Evolutionary conservation across 2,329 filamentous ascomycete species (phyloP), one percentile per base, ranked within the genome.

Genomic region (Tolypocladium nubicola): DNA sequence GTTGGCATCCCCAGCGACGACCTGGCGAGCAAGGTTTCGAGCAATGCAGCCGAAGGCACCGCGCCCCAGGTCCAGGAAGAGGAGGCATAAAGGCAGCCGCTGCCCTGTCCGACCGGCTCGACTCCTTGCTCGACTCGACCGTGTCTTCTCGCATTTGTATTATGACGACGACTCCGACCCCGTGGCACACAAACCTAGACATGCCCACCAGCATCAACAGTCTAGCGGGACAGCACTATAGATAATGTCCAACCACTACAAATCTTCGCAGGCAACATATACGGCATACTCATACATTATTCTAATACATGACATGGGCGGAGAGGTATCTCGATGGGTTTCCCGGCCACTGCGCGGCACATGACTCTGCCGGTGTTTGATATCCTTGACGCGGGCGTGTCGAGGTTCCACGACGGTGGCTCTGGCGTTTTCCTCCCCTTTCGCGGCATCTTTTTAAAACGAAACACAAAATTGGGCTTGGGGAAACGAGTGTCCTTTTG

Each of bases 1-100:
- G 68, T 74, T 16, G 77, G 74, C 30, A 71, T 73, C 37, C 64
- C 65, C 9, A 63, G 66, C 13, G 67, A 68, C 21, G 69, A 71
- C 13, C 63, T 62, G 43, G 58, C 58, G 53, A 67, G 63, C 54
- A 66, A 67, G 60, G 26, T 59, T n/a, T 52, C 62, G 19, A 52
- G 52, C n/a, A 56, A 60, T 37, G 40, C 58, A 10, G 52, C 57
- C 16, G 60, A 60, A 16, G 59, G 54, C 38, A 59, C 63, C 47
- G 56, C 50, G 16, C 59, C 64, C 23, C 63, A 65, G 56, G 66
- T 72, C 52, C 66, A 64, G 52, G 66, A 67, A 47, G 66, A 66
- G 30, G 71, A 73, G 56, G 65, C 64, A n/a, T 73, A 65, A 57
- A 14, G 21, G 23, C 14, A 5, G 52, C 21, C 45, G 45, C 45